Conservation (phyloP, 2,329 filamentous ascomycete species). For the Xylariaceae sp. region DNA sequence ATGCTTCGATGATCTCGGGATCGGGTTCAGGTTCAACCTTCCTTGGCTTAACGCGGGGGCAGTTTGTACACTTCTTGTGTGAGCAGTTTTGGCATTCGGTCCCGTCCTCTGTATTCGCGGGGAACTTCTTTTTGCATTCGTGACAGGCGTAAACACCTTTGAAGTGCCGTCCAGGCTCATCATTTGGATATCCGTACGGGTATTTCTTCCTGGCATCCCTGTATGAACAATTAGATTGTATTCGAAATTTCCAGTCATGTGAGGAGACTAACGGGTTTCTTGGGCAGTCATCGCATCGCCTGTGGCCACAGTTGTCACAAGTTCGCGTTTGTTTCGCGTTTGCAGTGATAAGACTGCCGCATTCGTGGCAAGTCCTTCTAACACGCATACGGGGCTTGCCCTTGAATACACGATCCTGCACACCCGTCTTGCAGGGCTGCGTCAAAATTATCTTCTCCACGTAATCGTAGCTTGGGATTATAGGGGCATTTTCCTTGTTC, state of each 20-base stretch:
- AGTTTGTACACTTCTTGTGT: constrained; percentile 62
- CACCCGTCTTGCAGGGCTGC: constrained; percentile 66
- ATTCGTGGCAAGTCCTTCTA: constrained; percentile 76
- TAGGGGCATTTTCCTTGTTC: constrained; percentile 59
- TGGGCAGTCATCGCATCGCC: constrained; percentile 78
- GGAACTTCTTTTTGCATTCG: constrained; percentile 63
- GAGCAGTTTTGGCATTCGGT: constrained; percentile 62
- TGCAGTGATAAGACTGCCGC: constrained; percentile 62
- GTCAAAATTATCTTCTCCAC: constrained; percentile 58
- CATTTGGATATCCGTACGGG: constrained; percentile 70
- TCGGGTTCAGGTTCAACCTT: constrained; percentile 65
- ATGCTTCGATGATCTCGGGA: constrained; percentile 58
- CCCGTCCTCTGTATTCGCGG: constrained; percentile 51
- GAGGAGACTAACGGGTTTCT: constrained; percentile 69
- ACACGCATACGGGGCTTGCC: constrained; percentile 70
- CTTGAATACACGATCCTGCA: constrained; percentile 72
- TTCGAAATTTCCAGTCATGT: not conserved
- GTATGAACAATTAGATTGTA: constrained; percentile 20
- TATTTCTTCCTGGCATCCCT: constrained; percentile 71
- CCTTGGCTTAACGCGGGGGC: constrained; percentile 60
- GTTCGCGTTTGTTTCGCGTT: constrained; percentile 53
- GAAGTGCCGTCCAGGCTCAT: constrained; percentile 57
- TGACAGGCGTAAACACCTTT: constrained; percentile 62
- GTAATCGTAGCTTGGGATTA: constrained; percentile 54
- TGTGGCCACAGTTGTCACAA: constrained; percentile 71